phyloP scores from a whole-genome alignment of 805 yeast genomes.

The Yarrowia sp. region DNA sequence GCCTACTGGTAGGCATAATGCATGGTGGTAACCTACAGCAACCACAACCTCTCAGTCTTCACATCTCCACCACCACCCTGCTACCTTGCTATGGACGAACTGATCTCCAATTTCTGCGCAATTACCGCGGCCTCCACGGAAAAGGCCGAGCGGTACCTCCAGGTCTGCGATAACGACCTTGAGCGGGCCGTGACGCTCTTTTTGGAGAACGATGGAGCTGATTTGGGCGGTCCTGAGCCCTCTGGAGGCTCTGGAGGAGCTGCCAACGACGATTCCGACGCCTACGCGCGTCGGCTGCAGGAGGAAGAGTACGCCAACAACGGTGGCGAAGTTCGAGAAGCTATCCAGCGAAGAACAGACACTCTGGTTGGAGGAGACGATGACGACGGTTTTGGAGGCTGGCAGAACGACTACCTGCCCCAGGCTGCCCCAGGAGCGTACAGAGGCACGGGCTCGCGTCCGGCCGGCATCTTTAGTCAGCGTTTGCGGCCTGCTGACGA shows the following conservation, averaged over 20 bases:
- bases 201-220: conserved; percentile 63
- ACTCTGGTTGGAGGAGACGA: conserved; percentile 62
- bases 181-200: conserved; percentile 85
- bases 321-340: conserved; percentile 70
- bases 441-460: conserved; percentile 41
- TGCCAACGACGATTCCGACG: neutral
- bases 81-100: conserved; percentile 42
- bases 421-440: conserved; percentile 26
- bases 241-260: neutral
- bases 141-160: conserved; percentile 77
- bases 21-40: neutral
- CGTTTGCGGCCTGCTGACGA: conserved; percentile 39
- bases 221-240: conserved; percentile 43
- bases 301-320: conserved; percentile 46
- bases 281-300: conserved; percentile 46
- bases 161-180: conserved; percentile 75
- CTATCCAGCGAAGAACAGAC: conserved; percentile 79
- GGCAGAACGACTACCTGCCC: conserved; percentile 39
- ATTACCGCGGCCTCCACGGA: conserved; percentile 78
- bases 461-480: conserved; percentile 63
- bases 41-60: neutral
- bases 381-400: conserved; percentile 41
- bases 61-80: neutral
- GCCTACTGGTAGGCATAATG: no score
- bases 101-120: conserved; percentile 75